Evolutionary conservation across 192 early-diverging fungal species (phyloP).

Genomic region (Backusella macrospora): DNA sequence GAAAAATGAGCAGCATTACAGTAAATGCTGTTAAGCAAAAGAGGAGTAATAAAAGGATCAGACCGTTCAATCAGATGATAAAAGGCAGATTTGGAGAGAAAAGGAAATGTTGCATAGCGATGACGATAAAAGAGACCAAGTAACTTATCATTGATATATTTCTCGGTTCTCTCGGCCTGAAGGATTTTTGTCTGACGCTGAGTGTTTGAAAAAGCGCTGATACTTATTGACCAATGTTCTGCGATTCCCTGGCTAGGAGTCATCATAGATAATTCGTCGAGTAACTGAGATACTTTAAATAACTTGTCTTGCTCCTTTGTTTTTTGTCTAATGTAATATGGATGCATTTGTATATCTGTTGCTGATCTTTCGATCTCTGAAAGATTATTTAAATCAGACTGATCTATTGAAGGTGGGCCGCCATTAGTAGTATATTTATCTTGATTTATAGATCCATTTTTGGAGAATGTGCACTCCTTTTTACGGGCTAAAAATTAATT

Average conservation of each 20-base stretch:
- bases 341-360: too few relatives aligned
- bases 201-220: background rate
- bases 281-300: background rate
- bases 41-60: slow-evolving; percentile 2
- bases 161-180: too few relatives aligned
- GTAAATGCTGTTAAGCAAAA: slow-evolving; percentile 26
- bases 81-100: slow-evolving; percentile 16
- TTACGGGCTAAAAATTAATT: slow-evolving; percentile 18
- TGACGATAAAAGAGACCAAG: slow-evolving; percentile 17
- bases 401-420: background rate
- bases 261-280: slow-evolving; percentile 1
- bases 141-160: background rate
- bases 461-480: slow-evolving; percentile 31
- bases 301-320: background rate
- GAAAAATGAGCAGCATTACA: slow-evolving; percentile 10
- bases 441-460: slow-evolving; percentile 20
- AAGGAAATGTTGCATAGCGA: slow-evolving; percentile 15
- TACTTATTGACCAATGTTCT: background rate
- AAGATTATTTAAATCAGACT: background rate
- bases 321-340: background rate
- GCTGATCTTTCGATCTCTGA: too few relatives aligned
- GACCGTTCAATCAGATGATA: background rate
- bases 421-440: background rate
- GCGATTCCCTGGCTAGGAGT: background rate
- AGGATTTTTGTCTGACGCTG: background rate